Evolutionary conservation across 2,329 filamentous ascomycete genomes (phyloP).

Genomic region (Epichloe typhina): DNA sequence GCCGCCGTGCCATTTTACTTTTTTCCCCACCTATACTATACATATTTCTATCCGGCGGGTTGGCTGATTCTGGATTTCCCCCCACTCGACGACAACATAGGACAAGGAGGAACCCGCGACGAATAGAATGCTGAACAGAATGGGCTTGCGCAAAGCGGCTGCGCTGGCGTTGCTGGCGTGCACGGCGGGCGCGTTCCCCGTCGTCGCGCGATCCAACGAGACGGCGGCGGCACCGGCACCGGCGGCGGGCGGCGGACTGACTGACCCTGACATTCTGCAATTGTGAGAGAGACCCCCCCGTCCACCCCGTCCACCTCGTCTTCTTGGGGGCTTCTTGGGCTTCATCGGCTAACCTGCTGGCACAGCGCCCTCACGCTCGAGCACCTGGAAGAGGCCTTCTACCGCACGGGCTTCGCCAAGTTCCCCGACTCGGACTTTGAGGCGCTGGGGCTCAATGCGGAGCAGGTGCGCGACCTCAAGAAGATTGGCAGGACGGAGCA

Average conservation of each 20-base stretch:
- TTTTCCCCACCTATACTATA: too few relatives aligned
- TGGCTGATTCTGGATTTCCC: conserved; percentile 11
- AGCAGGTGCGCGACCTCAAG: conserved; percentile 36
- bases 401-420: conserved; percentile 55
- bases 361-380: conserved; percentile 52
- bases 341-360: too few relatives aligned
- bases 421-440: conserved; percentile 53
- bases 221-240: background rate
- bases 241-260: background rate
- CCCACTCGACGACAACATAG: too few relatives aligned
- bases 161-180: conserved; percentile 32
- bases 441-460: conserved; percentile 26
- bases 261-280: conserved; percentile 30
- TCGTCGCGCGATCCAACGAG: background rate
- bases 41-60: too few relatives aligned
- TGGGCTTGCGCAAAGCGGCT: conserved; percentile 21
- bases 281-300: conserved; percentile 38
- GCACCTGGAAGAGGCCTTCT: conserved; percentile 61
- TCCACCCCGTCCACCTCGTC: conserved; percentile 31
- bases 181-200: conserved; percentile 28
- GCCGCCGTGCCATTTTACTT: too few relatives aligned
- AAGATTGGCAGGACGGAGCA: conserved; percentile 50
- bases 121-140: too few relatives aligned
- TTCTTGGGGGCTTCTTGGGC: too few relatives aligned
- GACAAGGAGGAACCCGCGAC: too few relatives aligned